phyloP scores from a whole-genome alignment of 345 rosid species.

The Linum tenue region DNA sequence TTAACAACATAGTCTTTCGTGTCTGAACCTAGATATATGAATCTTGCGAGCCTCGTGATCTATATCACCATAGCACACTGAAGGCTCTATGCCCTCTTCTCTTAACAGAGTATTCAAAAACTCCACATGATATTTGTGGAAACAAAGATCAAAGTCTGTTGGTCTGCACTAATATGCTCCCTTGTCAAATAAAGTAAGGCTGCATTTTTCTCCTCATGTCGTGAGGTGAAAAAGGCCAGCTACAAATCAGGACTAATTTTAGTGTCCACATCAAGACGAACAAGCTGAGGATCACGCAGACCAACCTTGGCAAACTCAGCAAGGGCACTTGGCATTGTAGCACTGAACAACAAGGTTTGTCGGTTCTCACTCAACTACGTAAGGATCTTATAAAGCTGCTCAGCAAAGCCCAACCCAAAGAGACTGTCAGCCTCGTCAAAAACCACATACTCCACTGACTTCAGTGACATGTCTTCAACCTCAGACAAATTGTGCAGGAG shows the following conservation, averaged over 20 bases:
- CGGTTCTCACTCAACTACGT: conserved; percentile 79
- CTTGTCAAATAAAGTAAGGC: conserved; percentile 73
- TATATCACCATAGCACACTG: conserved; percentile 97
- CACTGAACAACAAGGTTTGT: conserved; percentile 91
- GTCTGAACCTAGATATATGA: conserved; percentile 79
- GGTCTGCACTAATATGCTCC: conserved; percentile 64
- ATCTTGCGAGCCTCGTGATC: conserved; percentile 96
- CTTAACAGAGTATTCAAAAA: conserved; percentile 65
- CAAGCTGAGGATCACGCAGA: conserved; percentile 84
- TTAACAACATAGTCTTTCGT: conserved; percentile 72
- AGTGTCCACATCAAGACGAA: conserved; percentile 79
- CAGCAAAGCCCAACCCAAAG: conserved; percentile 90
- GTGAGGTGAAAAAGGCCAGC: conserved; percentile 52
- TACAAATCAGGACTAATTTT: conserved; percentile 89
- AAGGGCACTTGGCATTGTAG: conserved; percentile 91
- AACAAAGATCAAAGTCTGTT: conserved; percentile 86
- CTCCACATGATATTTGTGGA: conserved; percentile 98
- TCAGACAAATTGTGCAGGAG: conserved; percentile 87
- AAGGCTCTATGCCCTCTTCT: conserved; percentile 75
- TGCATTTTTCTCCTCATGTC: conserved; percentile 84
- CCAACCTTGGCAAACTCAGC: conserved; percentile 97
- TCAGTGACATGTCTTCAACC: conserved; percentile 82
- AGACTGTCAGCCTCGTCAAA: conserved; percentile 94
- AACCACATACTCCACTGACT: conserved; percentile 83
- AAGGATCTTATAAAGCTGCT: conserved; percentile 74